Conservation (phyloP, 805 yeast species). For the Candida endomychidarum region DNA sequence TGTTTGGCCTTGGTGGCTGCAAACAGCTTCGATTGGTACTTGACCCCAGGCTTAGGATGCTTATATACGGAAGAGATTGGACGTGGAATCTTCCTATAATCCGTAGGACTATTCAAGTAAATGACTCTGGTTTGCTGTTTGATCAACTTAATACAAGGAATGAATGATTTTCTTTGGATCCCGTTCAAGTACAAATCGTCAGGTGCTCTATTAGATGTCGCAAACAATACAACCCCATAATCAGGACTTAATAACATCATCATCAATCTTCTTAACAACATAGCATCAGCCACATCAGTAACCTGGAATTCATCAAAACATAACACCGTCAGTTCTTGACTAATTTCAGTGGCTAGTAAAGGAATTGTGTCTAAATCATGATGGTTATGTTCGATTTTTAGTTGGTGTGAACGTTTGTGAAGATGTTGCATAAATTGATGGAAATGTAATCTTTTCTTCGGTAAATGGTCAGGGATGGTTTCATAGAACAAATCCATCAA, state of each 20-base stretch:
- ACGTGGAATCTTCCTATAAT: conserved; percentile 84
- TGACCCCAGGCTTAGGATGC: conserved; percentile 64
- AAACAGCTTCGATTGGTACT: conserved; percentile 52
- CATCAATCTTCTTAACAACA: conserved; percentile 80
- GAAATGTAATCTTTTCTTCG: conserved; percentile 84
- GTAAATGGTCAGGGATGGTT: conserved; percentile 74
- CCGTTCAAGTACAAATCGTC: conserved; percentile 93
- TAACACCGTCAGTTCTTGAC: conserved; percentile 70
- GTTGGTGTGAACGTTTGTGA: conserved; percentile 82
- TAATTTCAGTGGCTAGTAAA: conserved; percentile 76
- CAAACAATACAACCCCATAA: conserved; percentile 84
- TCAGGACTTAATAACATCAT: conserved; percentile 65
- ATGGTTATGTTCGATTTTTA: conserved; percentile 56
- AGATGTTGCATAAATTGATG: conserved; percentile 96
- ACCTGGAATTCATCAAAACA: conserved; percentile 98
- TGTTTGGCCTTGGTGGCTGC: conserved; percentile 56
- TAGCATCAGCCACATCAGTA: conserved; percentile 98
- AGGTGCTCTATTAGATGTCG: conserved; percentile 94
- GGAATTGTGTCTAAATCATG: conserved; percentile 80
- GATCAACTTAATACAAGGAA: conserved; percentile 86
- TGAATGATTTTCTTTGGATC: conserved; percentile 84
- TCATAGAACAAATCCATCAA: conserved; percentile 91
- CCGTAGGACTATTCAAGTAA: conserved; percentile 85
- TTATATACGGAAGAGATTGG: conserved; percentile 81
- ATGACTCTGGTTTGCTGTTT: conserved; percentile 74